Evolutionary conservation across 1,284 basidiomycete species (phyloP), one percentile per base, ranked within the genome.

Genomic region (Cutaneotrichosporon arboriforme): DNA sequence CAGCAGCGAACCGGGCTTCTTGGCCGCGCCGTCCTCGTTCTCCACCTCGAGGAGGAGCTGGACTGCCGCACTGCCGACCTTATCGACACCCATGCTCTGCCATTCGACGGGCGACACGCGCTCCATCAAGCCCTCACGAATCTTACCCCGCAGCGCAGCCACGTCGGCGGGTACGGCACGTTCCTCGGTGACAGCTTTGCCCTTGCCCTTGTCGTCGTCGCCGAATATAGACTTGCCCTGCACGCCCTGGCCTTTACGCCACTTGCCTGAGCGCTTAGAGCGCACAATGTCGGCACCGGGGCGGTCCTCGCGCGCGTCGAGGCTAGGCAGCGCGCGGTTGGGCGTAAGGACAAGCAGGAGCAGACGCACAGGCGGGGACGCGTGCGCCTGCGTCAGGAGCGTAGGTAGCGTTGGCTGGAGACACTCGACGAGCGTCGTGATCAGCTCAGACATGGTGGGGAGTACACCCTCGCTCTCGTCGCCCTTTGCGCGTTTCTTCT

Each of bases 41-140:
- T 93, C 90, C 17, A 88, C 79, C 66, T 89, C 86, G 8, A 91
- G 74, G 38, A 90, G 68, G 67, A 92, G 81, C 88, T 90, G 85
- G 34, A 92, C 76, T 2, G 84, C 81, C 0, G 90, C 88, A 54
- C 87, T 85, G 7, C 89, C 89, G 43, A 88, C 86, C 61, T 85
- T 84, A 66, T 86, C 83, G 2, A 86, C 84, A 7, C 87, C 90
- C 61, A 93, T 77, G 15, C 86, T 85, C 36, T 89, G 81, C 41
- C 90, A 82, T 72, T 92, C 90, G 61, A 88, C 89, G 17, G 77
- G 83, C 21, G 77, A 79, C 2, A 89, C 71, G 45, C 78, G 74
- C 7, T 78, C 74, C 63, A 80, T 77, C 31, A 93, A 60, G 2
- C 72, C 71, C 20, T 78, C 67, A 21, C 90, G 85, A 9, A 80